Base-by-base conservation (phyloP, 177 flowering plant species). In the Telopea speciosissima region DNA sequence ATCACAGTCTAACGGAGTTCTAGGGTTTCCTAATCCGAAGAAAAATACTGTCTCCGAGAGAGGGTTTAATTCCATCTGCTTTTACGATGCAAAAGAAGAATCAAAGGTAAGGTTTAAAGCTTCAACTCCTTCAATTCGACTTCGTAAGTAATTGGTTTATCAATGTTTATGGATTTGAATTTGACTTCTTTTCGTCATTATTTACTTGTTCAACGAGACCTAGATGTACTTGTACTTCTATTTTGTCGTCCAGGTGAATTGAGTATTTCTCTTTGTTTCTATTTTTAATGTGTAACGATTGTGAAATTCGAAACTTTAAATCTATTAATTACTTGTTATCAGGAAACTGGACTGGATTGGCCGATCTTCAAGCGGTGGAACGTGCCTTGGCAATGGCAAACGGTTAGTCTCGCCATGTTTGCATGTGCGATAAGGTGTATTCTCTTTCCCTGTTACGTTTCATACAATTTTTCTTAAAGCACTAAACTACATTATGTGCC, bases 321-420 rank as follows among this genome's bases (percentile, higher is more conserved):
- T 26, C 11, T 11, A 49, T 44, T 44, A 12, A 16, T 49, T 9
- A 19, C 33, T 62, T 24, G 42, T 63, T 70, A 36, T 3, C 68
- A 91, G 92, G 84, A 76, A 24, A 71, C 52, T 69, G 83, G 68
- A 74, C 58, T 68, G 65, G 81, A 83, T 5, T 89, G 92, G 91
- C 82, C 83, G 1, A 81, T 95, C 58, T 73, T 92, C 44, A 73
- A 80, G 80, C 81, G 96, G 3, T 95, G 97, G 97, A 87, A 90
- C 26, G 97, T 92, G 66, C 99, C 97, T n/a, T 95, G 99, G 99
- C 80, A 83, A 69, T 90, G 97, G 99, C 94, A 85, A 75, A 90
- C 91, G 10, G 83, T 85, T 73, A 77, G 86, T 12, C 80, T 95
- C 67, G 89, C 91, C 64, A 87, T 90, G 64, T 68, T 89, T 76